Conservation (phyloP, 2,329 filamentous ascomycete species). For the Beauveria scarabaeidicola region DNA sequence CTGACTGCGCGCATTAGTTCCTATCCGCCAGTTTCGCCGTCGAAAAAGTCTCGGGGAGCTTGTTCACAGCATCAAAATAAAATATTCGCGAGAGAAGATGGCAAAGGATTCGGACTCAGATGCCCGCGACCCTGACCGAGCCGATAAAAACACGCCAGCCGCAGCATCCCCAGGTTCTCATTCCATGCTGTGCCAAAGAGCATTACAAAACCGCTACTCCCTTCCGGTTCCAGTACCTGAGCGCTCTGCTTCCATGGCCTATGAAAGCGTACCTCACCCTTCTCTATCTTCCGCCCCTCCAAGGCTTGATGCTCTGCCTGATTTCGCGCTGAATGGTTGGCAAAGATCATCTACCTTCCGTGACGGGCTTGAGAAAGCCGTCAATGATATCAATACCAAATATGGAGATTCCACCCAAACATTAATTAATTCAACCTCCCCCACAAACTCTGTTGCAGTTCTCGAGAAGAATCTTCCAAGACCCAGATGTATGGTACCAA, state of each 20-base stretch:
- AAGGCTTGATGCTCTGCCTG: slow-evolving; percentile 21
- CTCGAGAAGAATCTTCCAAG: slow-evolving; percentile 12
- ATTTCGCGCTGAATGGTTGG: slow-evolving; percentile 17
- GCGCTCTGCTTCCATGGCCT: neutral
- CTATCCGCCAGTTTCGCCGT: slow-evolving; percentile 13
- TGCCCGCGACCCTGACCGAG: neutral
- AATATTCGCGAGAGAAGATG: slow-evolving; percentile 19
- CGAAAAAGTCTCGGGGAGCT: slow-evolving; percentile 23
- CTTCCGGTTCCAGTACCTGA: slow-evolving; percentile 3
- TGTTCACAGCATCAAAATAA: slow-evolving; percentile 21
- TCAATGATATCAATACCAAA: slow-evolving; percentile 22
- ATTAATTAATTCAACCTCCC: slow-evolving; percentile 3
- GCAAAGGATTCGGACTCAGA: neutral
- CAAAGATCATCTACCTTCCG: slow-evolving; percentile 23
- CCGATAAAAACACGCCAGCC: neutral
- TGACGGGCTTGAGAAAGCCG: slow-evolving; percentile 22
- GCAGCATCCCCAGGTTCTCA: neutral
- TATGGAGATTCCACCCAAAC: slow-evolving; percentile 16
- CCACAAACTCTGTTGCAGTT: slow-evolving; percentile 3
- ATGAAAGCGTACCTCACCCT: neutral
- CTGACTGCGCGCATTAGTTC: slow-evolving; percentile 4
- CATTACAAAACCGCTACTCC: neutral
- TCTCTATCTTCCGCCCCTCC: slow-evolving; percentile 15
- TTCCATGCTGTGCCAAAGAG: neutral
- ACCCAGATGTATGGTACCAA: slow-evolving; percentile 13